Base-by-base conservation (phyloP, 2,329 filamentous ascomycete species). In the Penicillium sp. region DNA sequence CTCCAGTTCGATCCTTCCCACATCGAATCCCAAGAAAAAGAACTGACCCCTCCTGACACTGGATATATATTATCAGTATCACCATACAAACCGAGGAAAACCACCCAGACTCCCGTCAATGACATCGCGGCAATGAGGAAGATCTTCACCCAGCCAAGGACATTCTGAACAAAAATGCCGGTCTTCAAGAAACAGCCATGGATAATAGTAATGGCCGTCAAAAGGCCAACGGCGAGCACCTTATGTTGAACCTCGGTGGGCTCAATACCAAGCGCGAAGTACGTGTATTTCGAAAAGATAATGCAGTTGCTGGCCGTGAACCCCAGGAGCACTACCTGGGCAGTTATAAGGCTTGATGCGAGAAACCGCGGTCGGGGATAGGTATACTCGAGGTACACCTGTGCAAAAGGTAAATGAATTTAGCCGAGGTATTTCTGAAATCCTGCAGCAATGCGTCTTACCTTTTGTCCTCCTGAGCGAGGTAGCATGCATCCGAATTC, bases 401-500 rank as follows among this genome's bases (percentile, higher is more conserved):
- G 38, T 9, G n/a, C 38, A 46, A n/a, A n/a, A 51, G 10, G 19
- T 17, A 31, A 7, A 40, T 1, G 7, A 40, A 8, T 46, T 66
- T 81, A 77, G 50, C 84, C 84, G n/a, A 27, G 19, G 6, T 25
- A 15, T 35, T 29, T 27, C 29, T 43, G 37, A 19, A 17, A 17
- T 85, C 84, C 2, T 82, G 84, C 1, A 84, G 77, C 33, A 23
- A 46, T n/a, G 37, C 17, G 6, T 13, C 54, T 50, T 27, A 89
- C 86, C 72, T 90, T 90, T 27, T 84, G 78, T 25, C 87, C 88
- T 7, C 88, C 88, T 0, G 84, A 88, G 0, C 86, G 80, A 17
- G 88, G 88, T 15, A 90, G 75, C 86, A 89, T 89, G 65, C 82
- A 87, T 0, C 88, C 88, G 65, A 85, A 88, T 67, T 91, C 88